A percentile compares a stretch with the other conserved stretches of the same genome.
Evolutionary conservation across 495 filamentous ascomycete genomes (phyloP).

Genomic region (Neurospora sp.): DNA sequence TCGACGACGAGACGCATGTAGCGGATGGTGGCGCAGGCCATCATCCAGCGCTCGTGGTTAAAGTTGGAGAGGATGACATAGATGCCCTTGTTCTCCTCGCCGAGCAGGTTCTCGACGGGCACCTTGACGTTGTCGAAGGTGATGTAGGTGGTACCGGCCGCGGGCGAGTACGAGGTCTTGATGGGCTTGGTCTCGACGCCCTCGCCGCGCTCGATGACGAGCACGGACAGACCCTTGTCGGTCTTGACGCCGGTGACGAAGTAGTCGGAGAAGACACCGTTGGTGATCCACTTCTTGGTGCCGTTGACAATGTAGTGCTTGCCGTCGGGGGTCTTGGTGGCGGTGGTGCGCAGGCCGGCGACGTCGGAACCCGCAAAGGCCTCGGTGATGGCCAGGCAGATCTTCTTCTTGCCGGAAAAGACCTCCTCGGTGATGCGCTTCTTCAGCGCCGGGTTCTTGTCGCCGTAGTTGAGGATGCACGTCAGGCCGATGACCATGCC

Average conservation of each 20-base stretch:
- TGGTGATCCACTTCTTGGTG: constrained; percentile 93
- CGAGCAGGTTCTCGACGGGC: constrained; percentile 66
- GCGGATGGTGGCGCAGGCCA: constrained; percentile 53
- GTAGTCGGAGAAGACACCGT: constrained; percentile 75
- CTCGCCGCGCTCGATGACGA: constrained; percentile 64
- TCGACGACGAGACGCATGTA: constrained; percentile 61
- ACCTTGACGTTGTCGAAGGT: constrained; percentile 85
- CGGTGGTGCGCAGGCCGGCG: constrained; percentile 71
- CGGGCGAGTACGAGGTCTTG: constrained; percentile 75
- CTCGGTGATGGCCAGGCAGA: constrained; percentile 80
- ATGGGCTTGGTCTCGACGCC: constrained; percentile 66
- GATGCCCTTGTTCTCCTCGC: constrained; percentile 80
- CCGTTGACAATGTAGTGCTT: constrained; percentile 81
- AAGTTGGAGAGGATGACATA: constrained; percentile 83
- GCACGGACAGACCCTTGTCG: constrained; percentile 69
- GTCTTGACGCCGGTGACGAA: constrained; percentile 77
- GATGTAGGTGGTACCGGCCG: constrained; percentile 71
- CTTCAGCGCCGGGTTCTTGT: constrained; percentile 52
- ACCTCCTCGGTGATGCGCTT: constrained; percentile 60
- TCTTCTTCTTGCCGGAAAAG: constrained; percentile 74
- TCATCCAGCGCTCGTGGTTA: constrained; percentile 72
- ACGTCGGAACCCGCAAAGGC: constrained; percentile 86
- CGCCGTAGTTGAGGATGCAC: constrained; percentile 70
- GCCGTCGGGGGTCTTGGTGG: constrained; percentile 70
- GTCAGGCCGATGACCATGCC: constrained; percentile 81